Base-by-base conservation (phyloP, 2,329 filamentous ascomycete species). In the Alternaria sp. region DNA sequence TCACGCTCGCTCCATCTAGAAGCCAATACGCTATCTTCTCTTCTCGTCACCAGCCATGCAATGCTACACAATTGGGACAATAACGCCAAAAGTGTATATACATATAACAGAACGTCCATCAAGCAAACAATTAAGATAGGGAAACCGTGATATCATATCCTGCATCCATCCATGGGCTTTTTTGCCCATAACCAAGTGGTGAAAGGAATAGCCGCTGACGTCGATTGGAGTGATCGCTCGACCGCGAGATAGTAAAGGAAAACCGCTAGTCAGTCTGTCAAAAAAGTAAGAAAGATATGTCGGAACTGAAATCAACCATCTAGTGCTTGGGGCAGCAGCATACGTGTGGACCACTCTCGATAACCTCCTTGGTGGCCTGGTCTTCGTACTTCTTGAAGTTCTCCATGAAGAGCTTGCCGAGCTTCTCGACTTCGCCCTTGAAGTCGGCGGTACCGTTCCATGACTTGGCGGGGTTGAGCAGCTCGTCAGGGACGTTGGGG, bases 321-420 rank as follows among this genome's bases (percentile, higher is more conserved):
- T 54, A 76, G 57, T 77, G 72, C 69, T 78, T 76, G 46, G 73
- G 74, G 67, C 73, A 77, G 66, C 75, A 78, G 68, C 75, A 78
- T 69, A 77, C 75, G 63, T 78, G 75, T 20, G 81, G 82, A 48
- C 80, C 82, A 43, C 81, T 81, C 61, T 81, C 80, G 61, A 83
- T 68, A 36, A 84, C 82, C 54, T 82, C 81, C 5, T 67, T 44
- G 14, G 76, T 79, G 8, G 93, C 93, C 81, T 96, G 88, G 71
- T 89, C 89, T 74, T 89, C 86, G 84, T 96, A 97, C 86, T 97
- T 97, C 85, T 93, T 89, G 84, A 99, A 99, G 88, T 99, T 99
- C 83, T 97, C 92, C 75, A 90, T 88, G 86, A 99, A 99, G 65
- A 98, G 87, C 66, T 82, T 84, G 73, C 90, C 95, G 36, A 99